phyloP scores from a whole-genome alignment of 352 stramenopile species.

The Globisporangium cylindrosporum region DNA sequence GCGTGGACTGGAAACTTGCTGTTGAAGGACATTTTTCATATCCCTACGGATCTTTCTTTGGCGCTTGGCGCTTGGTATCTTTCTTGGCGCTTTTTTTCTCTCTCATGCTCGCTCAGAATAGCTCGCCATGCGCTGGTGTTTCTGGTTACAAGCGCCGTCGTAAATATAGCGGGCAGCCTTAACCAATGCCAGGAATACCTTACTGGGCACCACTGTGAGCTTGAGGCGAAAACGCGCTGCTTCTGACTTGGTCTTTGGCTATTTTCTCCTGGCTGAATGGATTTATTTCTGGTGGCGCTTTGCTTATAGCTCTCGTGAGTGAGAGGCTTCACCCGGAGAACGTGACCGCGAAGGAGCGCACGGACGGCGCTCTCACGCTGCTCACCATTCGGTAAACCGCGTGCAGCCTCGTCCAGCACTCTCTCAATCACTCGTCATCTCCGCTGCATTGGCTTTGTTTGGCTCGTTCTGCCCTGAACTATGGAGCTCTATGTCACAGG shows the following conservation, averaged over 20 bases:
- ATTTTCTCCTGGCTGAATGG: neutral
- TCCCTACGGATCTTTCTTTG: neutral
- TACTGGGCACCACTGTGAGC: neutral
- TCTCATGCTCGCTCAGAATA: neutral
- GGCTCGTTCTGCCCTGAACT: neutral
- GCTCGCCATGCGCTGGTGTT: neutral
- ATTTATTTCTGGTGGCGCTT: neutral
- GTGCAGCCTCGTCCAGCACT: constrained; percentile 1
- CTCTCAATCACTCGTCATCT: neutral
- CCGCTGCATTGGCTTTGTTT: neutral
- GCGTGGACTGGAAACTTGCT: neutral
- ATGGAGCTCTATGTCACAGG: constrained; percentile 11
- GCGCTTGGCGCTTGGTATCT: neutral
- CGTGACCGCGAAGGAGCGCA: neutral
- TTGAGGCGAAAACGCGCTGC: neutral
- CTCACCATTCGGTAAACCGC: constrained; percentile 14
- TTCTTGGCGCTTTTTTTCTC: neutral
- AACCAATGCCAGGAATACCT: neutral
- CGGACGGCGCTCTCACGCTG: neutral
- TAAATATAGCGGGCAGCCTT: neutral
- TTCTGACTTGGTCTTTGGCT: neutral
- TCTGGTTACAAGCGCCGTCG: neutral
- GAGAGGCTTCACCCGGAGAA: constrained; percentile 3
- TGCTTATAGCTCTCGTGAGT: neutral
- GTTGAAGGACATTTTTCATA: neutral